Evolutionary conservation across 1,284 basidiomycete genomes (phyloP), one percentile per base, ranked within the genome.

Genomic region (Malassezia equina): DNA sequence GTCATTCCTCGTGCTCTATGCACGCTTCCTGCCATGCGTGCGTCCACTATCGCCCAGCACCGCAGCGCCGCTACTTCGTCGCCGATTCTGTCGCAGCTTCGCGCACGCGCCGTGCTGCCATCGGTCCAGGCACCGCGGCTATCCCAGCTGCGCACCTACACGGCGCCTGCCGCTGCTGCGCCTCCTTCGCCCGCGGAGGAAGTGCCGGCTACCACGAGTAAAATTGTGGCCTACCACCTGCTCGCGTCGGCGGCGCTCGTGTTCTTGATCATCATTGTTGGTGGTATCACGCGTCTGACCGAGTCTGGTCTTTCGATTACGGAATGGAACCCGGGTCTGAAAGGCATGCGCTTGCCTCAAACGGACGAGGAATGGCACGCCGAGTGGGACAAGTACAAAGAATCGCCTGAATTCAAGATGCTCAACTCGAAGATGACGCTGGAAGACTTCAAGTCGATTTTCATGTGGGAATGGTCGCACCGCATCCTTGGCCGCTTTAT

Each of bases 391-490:
- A 98, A 96, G 78, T 99, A 99, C 80, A 88, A 86, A 75, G 80
- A 81, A 19, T 95, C 93, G 2, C 94, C 94, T 0, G 94, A 99
- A 77, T 96, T 89, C 76, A 86, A 88, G 73, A 74, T 94, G 89
- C 78, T 93, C 62, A 98, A 98, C 76, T 84, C 86, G 59, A 82
- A 84, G 31, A 90, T 96, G 62, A 82, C 83, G 9, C 77, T 96
- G 50, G 80, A 84, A 21, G 86, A 96, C 69, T 99, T 99, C 79
- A 98, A 98, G 77, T 81, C 81, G 59, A 98, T 99, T 63, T 99
- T 91, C 78, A 87, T 86, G 78, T 94, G 93, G 94, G 94, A 99
- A 81, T 98, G 91, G 90, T 83, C 83, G 2, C 94, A 99, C 76
- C 86, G 94, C 39, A 79, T 95, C 49, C 83, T 96, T 46, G 94